Percentiles rank a stretch among this genome's conserved stretches.
These are phyloP conservation scores for Trichothecium roseum DNA, from an alignment of 2,329 filamentous ascomycete species.

Conservation along the genomic window DNA sequence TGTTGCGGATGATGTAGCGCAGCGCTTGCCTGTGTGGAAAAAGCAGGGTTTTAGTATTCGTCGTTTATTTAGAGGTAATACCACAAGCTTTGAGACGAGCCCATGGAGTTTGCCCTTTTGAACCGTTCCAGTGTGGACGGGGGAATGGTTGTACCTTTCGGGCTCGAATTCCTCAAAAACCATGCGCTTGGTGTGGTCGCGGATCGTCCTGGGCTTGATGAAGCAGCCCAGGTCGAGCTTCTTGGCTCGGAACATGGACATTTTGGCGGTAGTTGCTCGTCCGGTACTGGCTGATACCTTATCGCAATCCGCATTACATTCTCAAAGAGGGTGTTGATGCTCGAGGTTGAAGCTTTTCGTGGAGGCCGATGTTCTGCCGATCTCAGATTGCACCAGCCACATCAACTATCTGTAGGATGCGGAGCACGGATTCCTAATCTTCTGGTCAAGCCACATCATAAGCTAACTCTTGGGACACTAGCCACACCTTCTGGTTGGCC, in stretches of 20 bases:
- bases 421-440: neutral
- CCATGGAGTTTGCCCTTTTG: neutral
- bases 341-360: neutral
- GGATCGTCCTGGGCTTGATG: slow-evolving; percentile 72
- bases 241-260: slow-evolving; percentile 83
- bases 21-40: slow-evolving; percentile 73
- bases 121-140: neutral
- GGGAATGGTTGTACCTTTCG: slow-evolving; percentile 54
- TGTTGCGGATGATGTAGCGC: slow-evolving; percentile 89
- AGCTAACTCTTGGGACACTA: neutral
- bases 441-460: neutral
- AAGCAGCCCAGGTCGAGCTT: slow-evolving; percentile 84
- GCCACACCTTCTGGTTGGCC: neutral
- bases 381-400: no score
- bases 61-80: neutral
- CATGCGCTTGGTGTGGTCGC: slow-evolving; percentile 95
- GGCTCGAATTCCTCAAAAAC: slow-evolving; percentile 80
- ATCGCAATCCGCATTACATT: neutral
- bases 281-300: neutral
- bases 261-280: slow-evolving; percentile 28
- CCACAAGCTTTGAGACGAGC: neutral
- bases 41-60: no score
- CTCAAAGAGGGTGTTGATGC: neutral
- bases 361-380: no score
- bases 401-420: no score